Conservation (phyloP, 306 rosid genomes). For the Arachis stenosperma region DNA sequence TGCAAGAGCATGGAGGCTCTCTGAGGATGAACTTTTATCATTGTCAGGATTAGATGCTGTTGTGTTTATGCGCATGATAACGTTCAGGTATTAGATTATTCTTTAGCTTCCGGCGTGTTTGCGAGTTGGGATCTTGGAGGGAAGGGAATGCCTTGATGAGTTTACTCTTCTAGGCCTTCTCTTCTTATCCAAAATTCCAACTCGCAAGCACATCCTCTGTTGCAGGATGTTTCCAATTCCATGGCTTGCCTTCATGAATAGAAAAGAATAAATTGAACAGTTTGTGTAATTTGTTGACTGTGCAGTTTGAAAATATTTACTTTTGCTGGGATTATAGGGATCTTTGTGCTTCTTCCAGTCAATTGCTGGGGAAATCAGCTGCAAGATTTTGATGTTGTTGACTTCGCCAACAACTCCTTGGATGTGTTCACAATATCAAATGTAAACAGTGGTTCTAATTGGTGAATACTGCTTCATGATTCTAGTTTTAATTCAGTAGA, state of each 20-base stretch:
- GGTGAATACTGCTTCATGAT: slow-evolving; percentile 42
- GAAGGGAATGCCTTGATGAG: too few species aligned
- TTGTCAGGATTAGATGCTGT: slow-evolving; percentile 70
- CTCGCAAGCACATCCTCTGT: background rate
- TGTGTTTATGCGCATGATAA: slow-evolving; percentile 65
- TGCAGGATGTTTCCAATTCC: background rate
- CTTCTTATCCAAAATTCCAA: background rate
- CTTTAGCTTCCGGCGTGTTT: too few species aligned
- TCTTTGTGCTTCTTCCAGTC: slow-evolving; percentile 83
- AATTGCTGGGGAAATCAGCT: slow-evolving; percentile 78
- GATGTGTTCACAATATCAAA: slow-evolving; percentile 52
- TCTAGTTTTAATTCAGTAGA: slow-evolving; percentile 25
- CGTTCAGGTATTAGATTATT: slow-evolving; percentile 51
- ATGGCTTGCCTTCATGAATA: background rate
- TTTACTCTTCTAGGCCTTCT: too few species aligned
- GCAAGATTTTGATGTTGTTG: slow-evolving; percentile 33
- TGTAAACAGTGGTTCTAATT: slow-evolving; percentile 44
- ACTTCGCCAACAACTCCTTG: slow-evolving; percentile 42
- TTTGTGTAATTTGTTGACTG: background rate
- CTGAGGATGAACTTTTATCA: slow-evolving; percentile 68
- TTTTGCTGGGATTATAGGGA: slow-evolving; percentile 84
- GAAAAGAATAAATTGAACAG: background rate
- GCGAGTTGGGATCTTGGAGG: too few species aligned
- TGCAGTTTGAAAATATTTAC: slow-evolving; percentile 79
- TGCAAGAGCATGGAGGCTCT: slow-evolving; percentile 59